Base-by-base conservation (phyloP, 163 green algal species). In the Chlamydomonas reinhardtii region DNA sequence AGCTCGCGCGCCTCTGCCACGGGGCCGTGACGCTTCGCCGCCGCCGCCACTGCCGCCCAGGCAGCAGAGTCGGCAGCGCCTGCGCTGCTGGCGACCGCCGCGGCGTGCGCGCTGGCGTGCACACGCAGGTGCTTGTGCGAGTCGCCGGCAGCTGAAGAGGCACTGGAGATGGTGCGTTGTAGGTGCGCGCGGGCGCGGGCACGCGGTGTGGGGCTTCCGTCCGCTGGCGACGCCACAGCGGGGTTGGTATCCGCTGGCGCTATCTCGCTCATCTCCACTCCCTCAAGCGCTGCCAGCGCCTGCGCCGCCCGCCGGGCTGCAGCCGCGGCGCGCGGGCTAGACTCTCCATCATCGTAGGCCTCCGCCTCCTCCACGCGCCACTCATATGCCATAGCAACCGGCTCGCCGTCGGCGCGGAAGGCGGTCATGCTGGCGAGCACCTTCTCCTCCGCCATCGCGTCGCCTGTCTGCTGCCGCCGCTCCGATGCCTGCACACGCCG, bases 371-470 rank as follows among this genome's bases (percentile, higher is more conserved):
- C 54, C 12, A 11, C 54, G 24, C 80, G 80, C 80, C 80, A 86
- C 69, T 86, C 80, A 56, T 86, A 86, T 27, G 73, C 80, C 80
- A 86, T 52, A 1, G 80, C 25, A 2, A 86, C 35, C 25, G 80
- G 80, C 70, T 86, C 80, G 4, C 80, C 80, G 37, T 86, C 80
- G 29, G 80, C 34, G 0, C 80, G 69, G 69, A 86, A 86, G 56
- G 69, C 80, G 8, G 80, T 80, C 70, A 86, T 20, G 48, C 32
- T 77, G 32, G 68, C 31, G 34, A 79, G 29, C 31, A 2, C 52
- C 25, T 32, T 32, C n/a, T 37, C 76, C 5, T 76, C 52, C 48
- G 14, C 25, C 22, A 59, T 66, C 29, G 29, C 48, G 24, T 69
- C 34, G 27, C 52, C 39, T 4, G 25, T 52, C 34, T 19, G 34